Evolutionary conservation across 352 stramenopile species (phyloP).

Genomic region (Peronospora destructor): DNA sequence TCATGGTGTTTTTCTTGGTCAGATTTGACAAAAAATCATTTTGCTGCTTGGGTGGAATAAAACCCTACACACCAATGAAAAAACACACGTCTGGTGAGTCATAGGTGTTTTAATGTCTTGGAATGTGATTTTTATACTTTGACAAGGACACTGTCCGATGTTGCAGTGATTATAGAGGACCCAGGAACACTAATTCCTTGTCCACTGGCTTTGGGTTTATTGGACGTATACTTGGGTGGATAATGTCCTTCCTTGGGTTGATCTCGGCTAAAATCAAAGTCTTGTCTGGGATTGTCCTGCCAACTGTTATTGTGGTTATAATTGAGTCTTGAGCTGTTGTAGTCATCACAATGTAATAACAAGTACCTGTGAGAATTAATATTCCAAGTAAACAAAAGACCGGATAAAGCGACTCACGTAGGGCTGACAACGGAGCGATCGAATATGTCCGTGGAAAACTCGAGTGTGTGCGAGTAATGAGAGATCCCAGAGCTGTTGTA

Average conservation of each 20-base stretch:
- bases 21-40: conserved; percentile 15
- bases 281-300: neutral
- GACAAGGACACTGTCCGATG: neutral
- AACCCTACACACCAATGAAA: conserved; percentile 15
- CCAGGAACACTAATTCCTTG: conserved; percentile 20
- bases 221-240: conserved; percentile 15
- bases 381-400: neutral
- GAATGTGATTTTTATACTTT: conserved; percentile 10
- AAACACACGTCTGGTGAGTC: neutral
- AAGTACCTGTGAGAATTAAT: neutral
- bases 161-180: conserved; percentile 16
- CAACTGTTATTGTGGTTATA: neutral
- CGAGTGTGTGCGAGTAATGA: conserved; percentile 9
- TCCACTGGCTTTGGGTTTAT: conserved; percentile 18
- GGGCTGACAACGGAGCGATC: conserved; percentile 4
- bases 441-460: conserved; percentile 5
- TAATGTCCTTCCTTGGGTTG: neutral
- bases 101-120: neutral
- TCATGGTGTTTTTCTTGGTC: conserved; percentile 15
- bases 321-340: neutral
- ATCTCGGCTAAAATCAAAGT: conserved; percentile 14
- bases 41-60: conserved; percentile 26
- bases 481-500: neutral
- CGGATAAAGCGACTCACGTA: neutral
- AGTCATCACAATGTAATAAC: neutral